Conservation (phyloP, 345 rosid species). For the Brassica carinata region DNA sequence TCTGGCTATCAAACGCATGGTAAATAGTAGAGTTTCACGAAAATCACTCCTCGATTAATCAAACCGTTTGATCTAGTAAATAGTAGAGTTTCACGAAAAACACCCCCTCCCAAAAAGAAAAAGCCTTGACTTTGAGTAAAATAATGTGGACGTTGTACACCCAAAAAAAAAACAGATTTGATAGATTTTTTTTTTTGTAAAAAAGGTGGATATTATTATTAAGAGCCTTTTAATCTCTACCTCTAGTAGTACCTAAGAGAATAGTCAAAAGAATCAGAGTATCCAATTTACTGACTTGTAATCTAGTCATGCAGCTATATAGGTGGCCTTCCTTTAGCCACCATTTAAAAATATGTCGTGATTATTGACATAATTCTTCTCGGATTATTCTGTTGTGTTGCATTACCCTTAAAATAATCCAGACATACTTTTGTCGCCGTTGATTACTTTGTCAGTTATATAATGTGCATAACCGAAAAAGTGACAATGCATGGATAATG, state of each 20-base stretch:
- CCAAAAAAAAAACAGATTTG: not conserved
- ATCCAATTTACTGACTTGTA: conserved; percentile 34
- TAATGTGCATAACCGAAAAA: conserved; percentile 24
- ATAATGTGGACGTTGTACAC: not conserved
- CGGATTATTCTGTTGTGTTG: conserved; percentile 23
- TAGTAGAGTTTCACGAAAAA: no score
- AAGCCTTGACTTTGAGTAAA: not conserved
- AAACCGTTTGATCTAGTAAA: not conserved
- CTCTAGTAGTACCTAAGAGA: conserved; percentile 26
- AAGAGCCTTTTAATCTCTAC: conserved; percentile 28
- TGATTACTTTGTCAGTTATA: conserved; percentile 32
- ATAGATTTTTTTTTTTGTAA: no score
- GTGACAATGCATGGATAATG: conserved; percentile 32
- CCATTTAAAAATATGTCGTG: conserved; percentile 21
- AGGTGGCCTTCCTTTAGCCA: conserved; percentile 29
- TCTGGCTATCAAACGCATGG: not conserved
- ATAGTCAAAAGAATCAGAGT: conserved; percentile 35
- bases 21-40: not conserved
- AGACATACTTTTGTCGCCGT: conserved; percentile 34
- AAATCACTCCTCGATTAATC: not conserved
- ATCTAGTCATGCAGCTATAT: conserved; percentile 34
- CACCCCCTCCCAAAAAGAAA: no score
- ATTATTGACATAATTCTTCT: conserved; percentile 25
- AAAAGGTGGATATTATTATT: not conserved
- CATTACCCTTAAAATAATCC: conserved; percentile 22